Evolutionary conservation across 257 asterid genomes (phyloP).

Genomic region (Rauvolfia tetraphylla): DNA sequence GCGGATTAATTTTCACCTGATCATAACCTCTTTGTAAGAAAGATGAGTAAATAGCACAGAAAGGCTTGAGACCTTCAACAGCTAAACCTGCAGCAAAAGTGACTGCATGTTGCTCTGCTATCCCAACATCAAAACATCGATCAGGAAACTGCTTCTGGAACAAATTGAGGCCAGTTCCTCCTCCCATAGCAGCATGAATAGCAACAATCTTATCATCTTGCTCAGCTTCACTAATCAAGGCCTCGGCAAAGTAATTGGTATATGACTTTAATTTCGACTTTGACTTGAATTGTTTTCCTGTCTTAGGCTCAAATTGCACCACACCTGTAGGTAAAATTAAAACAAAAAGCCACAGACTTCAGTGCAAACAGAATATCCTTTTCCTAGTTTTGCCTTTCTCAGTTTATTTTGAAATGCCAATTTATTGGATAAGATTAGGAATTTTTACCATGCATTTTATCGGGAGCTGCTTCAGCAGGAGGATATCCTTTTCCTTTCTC

Average conservation of each 20-base stretch:
- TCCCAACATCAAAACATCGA: constrained; percentile 64
- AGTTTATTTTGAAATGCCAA: neutral
- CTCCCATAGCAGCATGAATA: constrained; percentile 80
- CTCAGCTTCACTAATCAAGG: constrained; percentile 56
- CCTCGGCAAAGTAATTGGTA: constrained; percentile 60
- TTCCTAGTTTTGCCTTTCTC: too few relatives aligned
- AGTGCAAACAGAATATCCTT: neutral
- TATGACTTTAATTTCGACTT: constrained; percentile 34
- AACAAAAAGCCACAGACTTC: neutral
- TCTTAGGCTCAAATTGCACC: constrained; percentile 55
- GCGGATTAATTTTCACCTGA: constrained; percentile 30
- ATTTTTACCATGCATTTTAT: constrained; percentile 55
- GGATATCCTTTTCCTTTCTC: constrained; percentile 74
- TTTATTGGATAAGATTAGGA: neutral
- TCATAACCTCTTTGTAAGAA: constrained; percentile 71
- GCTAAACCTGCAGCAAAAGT: constrained; percentile 75
- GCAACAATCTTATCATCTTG: constrained; percentile 53
- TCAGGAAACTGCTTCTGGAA: constrained; percentile 54
- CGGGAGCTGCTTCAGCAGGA: constrained; percentile 57
- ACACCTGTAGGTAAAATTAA: constrained; percentile 31
- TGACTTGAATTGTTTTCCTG: constrained; percentile 48
- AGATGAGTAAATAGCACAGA: constrained; percentile 61
- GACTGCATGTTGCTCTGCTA: constrained; percentile 69
- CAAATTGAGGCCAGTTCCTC: constrained; percentile 62
- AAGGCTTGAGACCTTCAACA: constrained; percentile 66